Evolutionary conservation across 164 flowering plant genomes (phyloP).

Genomic region (Taxillus chinensis): DNA sequence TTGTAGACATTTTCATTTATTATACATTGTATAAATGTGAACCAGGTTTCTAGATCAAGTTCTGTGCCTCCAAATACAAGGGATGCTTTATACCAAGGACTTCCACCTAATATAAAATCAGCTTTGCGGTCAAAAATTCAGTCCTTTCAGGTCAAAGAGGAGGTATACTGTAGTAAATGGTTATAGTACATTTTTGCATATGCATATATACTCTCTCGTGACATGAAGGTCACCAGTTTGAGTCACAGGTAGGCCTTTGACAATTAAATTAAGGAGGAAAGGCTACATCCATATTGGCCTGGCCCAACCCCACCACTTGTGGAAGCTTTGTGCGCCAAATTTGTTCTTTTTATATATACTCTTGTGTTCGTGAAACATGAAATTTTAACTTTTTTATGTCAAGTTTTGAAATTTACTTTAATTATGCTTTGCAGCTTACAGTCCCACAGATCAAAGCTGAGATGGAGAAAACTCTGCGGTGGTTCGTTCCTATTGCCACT

Average conservation of each 20-base stretch:
- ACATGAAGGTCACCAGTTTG: too few species aligned
- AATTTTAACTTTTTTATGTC: too few species aligned
- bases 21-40: not conserved
- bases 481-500: slow-evolving; percentile 96
- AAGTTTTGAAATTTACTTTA: not conserved
- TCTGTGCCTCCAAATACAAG: slow-evolving; percentile 55
- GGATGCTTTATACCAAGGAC: slow-evolving; percentile 52
- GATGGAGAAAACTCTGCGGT: slow-evolving; percentile 95
- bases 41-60: slow-evolving; percentile 50
- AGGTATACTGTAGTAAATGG: slow-evolving; percentile 24
- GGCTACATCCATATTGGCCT: too few species aligned
- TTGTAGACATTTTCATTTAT: too few species aligned
- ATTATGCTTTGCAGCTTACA: slow-evolving; percentile 46
- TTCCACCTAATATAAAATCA: slow-evolving; percentile 46
- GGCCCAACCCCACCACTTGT: too few species aligned
- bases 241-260: too few species aligned
- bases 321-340: too few species aligned
- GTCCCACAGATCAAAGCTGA: slow-evolving; percentile 79
- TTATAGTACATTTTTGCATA: not conserved
- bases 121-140: slow-evolving; percentile 44
- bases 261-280: too few species aligned
- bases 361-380: too few species aligned
- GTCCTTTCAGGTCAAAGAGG: slow-evolving; percentile 38
- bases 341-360: too few species aligned
- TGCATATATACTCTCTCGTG: too few species aligned